Percentiles rank a stretch among this genome's conserved stretches.
Evolutionary conservation across 257 asterid species (phyloP).

Genomic region (Scutellaria minor): DNA sequence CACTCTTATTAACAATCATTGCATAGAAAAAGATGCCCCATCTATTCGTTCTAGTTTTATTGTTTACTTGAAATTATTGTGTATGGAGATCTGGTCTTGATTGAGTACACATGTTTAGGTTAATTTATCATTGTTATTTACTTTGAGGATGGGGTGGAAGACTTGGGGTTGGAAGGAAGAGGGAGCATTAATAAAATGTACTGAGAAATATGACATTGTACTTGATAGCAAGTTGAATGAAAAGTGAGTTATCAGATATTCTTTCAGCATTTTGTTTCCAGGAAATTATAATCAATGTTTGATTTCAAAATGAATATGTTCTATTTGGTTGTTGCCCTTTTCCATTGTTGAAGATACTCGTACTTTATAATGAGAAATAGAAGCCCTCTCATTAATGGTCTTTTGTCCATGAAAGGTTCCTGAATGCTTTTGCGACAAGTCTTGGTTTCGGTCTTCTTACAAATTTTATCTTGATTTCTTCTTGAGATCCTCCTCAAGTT

Average conservation of each 20-base stretch:
- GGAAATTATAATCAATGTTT: neutral
- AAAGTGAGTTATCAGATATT: neutral
- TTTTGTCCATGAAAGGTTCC: neutral
- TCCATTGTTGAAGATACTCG: neutral
- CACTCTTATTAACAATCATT: neutral
- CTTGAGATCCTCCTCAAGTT: slow-evolving; percentile 16
- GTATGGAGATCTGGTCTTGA: slow-evolving; percentile 13
- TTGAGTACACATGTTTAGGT: neutral
- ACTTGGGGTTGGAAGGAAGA: neutral
- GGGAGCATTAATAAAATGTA: neutral
- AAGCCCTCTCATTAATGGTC: neutral
- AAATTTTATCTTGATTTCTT: slow-evolving; percentile 14
- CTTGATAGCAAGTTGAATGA: slow-evolving; percentile 7
- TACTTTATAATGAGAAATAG: neutral
- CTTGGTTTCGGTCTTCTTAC: slow-evolving; percentile 12
- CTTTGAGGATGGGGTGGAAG: slow-evolving; percentile 16
- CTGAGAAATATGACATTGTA: slow-evolving; percentile 4
- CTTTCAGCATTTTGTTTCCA: slow-evolving; percentile 1
- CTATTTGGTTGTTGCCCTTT: neutral
- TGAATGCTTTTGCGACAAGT: slow-evolving; percentile 17
- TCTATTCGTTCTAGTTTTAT: neutral
- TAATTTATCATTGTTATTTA: slow-evolving; percentile 1
- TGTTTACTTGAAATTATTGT: neutral
- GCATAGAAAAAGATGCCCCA: neutral
- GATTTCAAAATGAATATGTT: slow-evolving; percentile 9